phyloP scores from a whole-genome alignment of 495 filamentous ascomycete genomes.

The Extremus antarcticus region DNA sequence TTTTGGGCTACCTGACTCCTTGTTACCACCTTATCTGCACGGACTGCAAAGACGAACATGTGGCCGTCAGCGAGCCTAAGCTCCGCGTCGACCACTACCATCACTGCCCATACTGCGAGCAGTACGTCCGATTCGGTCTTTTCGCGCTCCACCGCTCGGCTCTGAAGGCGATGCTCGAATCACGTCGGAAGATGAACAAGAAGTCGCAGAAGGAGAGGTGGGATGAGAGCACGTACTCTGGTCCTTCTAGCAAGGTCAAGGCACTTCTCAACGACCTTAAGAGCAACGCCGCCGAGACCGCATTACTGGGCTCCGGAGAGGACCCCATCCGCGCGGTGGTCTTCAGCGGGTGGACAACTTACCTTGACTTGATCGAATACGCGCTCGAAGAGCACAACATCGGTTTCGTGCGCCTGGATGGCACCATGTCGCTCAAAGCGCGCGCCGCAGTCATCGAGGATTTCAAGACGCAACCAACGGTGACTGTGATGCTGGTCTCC shows the following conservation, averaged over 20 bases:
- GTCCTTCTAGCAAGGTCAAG: conserved; percentile 82
- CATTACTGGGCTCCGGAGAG: conserved; percentile 39
- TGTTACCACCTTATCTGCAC: conserved; percentile 78
- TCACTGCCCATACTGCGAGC: conserved; percentile 57
- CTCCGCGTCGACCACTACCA: conserved; percentile 31
- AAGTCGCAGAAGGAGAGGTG: conserved; percentile 39
- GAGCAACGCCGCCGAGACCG: conserved; percentile 47
- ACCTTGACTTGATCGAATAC: conserved; percentile 85
- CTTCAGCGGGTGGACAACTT: conserved; percentile 87
- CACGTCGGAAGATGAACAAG: conserved; percentile 41
- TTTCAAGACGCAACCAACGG: conserved; percentile 61
- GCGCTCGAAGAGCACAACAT: conserved; percentile 61
- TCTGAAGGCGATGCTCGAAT: conserved; percentile 48
- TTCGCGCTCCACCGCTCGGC: conserved; percentile 57
- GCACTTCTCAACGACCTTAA: conserved; percentile 62
- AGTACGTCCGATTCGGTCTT: conserved; percentile 45
- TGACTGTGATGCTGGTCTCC: conserved; percentile 78
- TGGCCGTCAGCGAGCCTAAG: conserved; percentile 29
- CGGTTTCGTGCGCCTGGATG: conserved; percentile 71
- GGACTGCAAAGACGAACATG: conserved; percentile 50
- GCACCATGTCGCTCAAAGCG: conserved; percentile 64
- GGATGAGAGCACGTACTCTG: conserved; percentile 44
- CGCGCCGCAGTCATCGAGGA: conserved; percentile 59
- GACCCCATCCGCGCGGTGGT: conserved; percentile 75
- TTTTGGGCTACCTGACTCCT: conserved; percentile 65